Conservation (phyloP, 768 basidiomycete species). For the Boletellus ananiceps region DNA sequence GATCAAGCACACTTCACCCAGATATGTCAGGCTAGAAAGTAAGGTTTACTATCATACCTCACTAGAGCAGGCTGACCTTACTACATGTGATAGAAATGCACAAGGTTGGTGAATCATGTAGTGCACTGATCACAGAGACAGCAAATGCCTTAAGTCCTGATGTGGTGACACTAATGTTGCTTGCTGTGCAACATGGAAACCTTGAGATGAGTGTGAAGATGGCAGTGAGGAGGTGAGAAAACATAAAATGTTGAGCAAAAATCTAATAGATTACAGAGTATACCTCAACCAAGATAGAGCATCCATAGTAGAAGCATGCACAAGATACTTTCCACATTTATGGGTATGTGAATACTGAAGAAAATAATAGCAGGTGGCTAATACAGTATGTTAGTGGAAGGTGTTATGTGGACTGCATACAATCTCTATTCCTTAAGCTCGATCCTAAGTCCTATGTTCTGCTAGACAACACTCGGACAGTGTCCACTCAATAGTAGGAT, state of each 20-base stretch:
- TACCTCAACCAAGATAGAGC: neutral
- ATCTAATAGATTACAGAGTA: neutral
- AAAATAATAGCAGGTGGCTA: too few species aligned
- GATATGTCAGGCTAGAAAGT: neutral
- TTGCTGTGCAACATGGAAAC: neutral
- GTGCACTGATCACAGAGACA: neutral
- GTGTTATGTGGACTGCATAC: too few species aligned
- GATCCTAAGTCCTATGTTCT: too few species aligned
- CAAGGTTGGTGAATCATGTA: neutral
- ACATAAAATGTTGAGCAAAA: neutral
- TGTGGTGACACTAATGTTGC: neutral
- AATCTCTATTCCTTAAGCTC: too few species aligned
- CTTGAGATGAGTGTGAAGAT: neutral
- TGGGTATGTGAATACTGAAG: neutral
- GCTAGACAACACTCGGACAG: too few species aligned
- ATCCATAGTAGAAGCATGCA: neutral
- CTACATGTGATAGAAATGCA: neutral
- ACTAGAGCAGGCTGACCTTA: neutral
- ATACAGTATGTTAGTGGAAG: too few species aligned
- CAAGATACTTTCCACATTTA: neutral
- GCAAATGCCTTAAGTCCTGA: neutral
- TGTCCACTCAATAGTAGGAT: too few species aligned
- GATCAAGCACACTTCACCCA: neutral
- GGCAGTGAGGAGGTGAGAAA: neutral
- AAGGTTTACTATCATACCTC: neutral